A percentile compares a stretch with the other conserved stretches of the same genome.
Conservation (phyloP, 331 rosid species). For the Quercus lobata region DNA sequence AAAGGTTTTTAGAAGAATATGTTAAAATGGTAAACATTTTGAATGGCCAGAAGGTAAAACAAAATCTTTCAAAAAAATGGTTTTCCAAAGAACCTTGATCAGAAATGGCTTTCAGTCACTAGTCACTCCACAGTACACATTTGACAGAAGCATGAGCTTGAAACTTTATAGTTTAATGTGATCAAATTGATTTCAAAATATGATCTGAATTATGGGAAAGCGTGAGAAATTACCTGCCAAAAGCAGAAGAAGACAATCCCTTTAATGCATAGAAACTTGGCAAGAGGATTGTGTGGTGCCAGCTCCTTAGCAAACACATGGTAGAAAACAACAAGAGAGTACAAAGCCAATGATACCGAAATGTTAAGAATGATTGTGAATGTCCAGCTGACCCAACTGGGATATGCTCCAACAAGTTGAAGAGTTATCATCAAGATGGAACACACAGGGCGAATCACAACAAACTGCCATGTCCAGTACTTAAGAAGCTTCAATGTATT, state of each 20-base stretch:
- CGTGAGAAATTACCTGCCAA: slow-evolving; percentile 73
- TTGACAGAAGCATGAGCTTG: no score
- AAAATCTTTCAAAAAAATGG: no score
- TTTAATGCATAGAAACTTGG: slow-evolving; percentile 92
- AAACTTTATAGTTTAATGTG: no score
- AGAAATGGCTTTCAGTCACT: no score
- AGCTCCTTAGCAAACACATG: slow-evolving; percentile 93
- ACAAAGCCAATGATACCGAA: slow-evolving; percentile 86
- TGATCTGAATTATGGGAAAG: no score
- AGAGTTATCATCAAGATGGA: slow-evolving; percentile 76
- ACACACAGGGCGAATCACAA: slow-evolving; percentile 77
- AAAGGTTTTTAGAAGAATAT: no score
- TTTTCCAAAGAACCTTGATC: no score
- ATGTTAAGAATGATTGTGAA: slow-evolving; percentile 78
- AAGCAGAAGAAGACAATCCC: slow-evolving; percentile 98
- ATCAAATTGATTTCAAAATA: no score
- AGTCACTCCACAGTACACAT: no score
- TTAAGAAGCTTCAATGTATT: slow-evolving; percentile 71
- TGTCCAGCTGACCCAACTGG: slow-evolving; percentile 94
- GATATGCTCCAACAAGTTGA: slow-evolving; percentile 58
- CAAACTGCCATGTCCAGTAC: slow-evolving; percentile 97
- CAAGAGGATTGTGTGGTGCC: slow-evolving; percentile 85
- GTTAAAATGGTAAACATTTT: no score
- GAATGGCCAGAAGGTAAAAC: no score
- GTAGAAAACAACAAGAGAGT: slow-evolving; percentile 85